Evolutionary conservation across 257 asterid genomes (phyloP).

Genomic region (Avicennia marina): DNA sequence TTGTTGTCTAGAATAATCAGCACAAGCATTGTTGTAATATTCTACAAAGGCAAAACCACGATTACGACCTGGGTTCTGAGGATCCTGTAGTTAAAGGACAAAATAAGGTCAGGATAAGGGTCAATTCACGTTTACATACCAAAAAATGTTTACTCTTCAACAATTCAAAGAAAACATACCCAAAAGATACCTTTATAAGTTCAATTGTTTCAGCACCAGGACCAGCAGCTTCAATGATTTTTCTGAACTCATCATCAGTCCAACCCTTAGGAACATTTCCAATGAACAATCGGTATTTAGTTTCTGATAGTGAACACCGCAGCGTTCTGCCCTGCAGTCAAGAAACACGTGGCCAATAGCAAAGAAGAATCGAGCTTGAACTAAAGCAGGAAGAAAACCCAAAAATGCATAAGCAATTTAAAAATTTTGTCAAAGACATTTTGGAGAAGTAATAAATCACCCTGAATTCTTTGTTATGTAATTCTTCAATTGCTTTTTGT

Average conservation of each 20-base stretch:
- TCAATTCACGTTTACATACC: constrained; percentile 1
- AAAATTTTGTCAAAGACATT: background rate
- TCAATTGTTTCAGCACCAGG: constrained; percentile 91
- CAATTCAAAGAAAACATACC: background rate
- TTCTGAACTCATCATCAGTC: constrained; percentile 72
- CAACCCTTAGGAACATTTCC: constrained; percentile 88
- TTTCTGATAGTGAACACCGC: constrained; percentile 84
- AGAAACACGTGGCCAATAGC: constrained; percentile 18
- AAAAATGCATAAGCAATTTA: constrained; percentile 12
- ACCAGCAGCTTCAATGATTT: constrained; percentile 68
- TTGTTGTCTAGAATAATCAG: constrained; percentile 81
- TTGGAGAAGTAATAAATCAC: constrained; percentile 28
- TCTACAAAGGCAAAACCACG: constrained; percentile 97
- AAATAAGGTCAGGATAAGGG: constrained; percentile 21
- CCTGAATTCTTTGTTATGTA: constrained; percentile 86
- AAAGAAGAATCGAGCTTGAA: constrained; percentile 4
- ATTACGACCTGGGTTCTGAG: constrained; percentile 74
- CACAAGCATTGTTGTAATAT: constrained; percentile 94
- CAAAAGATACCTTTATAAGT: constrained; percentile 68
- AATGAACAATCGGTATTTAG: constrained; percentile 81
- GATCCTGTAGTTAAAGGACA: constrained; percentile 55
- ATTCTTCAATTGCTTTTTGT: constrained; percentile 78
- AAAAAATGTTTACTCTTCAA: constrained; percentile 13
- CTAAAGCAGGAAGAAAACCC: no score
- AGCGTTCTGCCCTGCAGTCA: constrained; percentile 74